Base-by-base conservation (phyloP, 345 rosid genomes). In the Brassica juncea region DNA sequence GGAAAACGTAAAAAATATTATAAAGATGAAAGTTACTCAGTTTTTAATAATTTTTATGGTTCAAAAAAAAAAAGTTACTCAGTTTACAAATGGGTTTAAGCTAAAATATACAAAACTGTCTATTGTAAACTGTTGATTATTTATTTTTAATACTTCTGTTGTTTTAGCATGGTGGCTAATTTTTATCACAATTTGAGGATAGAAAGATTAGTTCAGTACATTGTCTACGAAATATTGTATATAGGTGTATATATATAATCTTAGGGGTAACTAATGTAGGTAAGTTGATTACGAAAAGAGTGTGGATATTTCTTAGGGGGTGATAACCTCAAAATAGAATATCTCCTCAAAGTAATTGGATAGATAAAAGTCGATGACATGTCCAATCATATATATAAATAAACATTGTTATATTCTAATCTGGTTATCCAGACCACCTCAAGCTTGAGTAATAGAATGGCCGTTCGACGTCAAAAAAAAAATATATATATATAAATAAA, bases 311-410 rank as follows among this genome's bases (percentile, higher is more conserved):
- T 79, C 74, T 59, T 79, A 61, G 70, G 74, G 59, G 70, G 49
- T 72, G 74, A 68, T 67, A 74, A 80, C 82, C 82, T 74, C 78
- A 68, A 80, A 80, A 80, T 74, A 74, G 78, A 79, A 73, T 68
- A 57, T 68, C 77, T 49, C 16, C 70, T 79, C 74, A 73, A 79
- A 79, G 74, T 59, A 79, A 72, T 31, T 35, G 78, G 78, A 68
- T 74, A 80, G 71, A 80, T 70, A 73, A 68, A 68, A 80, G 82
- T 74, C 28, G 59, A 80, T 80, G 79, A 65, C 82, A 68, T 60
- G 75, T 73, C 82, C 66, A 68, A 74, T 68, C 79, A 74, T 44
- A 65, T 71, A 65, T 8, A 32, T n/a, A n/a, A n/a, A n/a, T n/a
- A n/a, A n/a, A n/a, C n/a, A n/a, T n/a, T n/a, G n/a, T n/a, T n/a